A percentile compares a stretch with the other conserved stretches of the same genome.
Evolutionary conservation across 2,329 filamentous ascomycete species (phyloP).

Genomic region (Myotisia sp.): DNA sequence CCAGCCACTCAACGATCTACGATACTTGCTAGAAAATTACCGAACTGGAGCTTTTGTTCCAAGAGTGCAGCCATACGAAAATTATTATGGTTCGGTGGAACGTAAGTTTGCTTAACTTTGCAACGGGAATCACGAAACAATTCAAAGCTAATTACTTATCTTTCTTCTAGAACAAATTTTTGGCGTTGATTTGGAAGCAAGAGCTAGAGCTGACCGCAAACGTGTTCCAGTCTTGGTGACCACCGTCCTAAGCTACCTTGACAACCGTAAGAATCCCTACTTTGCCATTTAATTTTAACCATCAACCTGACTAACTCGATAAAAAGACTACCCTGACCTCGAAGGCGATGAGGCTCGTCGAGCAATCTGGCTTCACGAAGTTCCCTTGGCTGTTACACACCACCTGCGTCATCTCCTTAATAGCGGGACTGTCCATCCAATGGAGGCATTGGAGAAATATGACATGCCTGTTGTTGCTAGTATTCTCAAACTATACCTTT

Average conservation of each 20-base stretch:
- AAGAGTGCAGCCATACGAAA: conserved; percentile 86
- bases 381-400: conserved; percentile 72
- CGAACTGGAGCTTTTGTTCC: conserved; percentile 86
- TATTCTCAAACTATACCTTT: conserved; percentile 80
- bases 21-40: conserved; percentile 93
- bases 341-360: conserved; percentile 89
- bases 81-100: conserved; percentile 97
- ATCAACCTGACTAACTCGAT: neutral
- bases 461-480: conserved; percentile 91
- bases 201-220: conserved; percentile 86
- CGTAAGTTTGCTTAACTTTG: no score
- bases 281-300: neutral
- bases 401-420: conserved; percentile 72
- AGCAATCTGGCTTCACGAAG: conserved; percentile 87
- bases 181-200: conserved; percentile 90
- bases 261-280: conserved; percentile 47
- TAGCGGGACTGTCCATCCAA: conserved; percentile 64
- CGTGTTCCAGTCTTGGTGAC: conserved; percentile 87
- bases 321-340: conserved; percentile 74
- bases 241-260: conserved; percentile 82
- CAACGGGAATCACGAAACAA: no score
- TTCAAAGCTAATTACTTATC: conserved; percentile 8
- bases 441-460: conserved; percentile 68
- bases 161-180: conserved; percentile 68
- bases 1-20: conserved; percentile 77